These are phyloP conservation scores for Phytophthora brassicae DNA, from an alignment of 352 stramenopile species.

Conservation along the genomic window DNA sequence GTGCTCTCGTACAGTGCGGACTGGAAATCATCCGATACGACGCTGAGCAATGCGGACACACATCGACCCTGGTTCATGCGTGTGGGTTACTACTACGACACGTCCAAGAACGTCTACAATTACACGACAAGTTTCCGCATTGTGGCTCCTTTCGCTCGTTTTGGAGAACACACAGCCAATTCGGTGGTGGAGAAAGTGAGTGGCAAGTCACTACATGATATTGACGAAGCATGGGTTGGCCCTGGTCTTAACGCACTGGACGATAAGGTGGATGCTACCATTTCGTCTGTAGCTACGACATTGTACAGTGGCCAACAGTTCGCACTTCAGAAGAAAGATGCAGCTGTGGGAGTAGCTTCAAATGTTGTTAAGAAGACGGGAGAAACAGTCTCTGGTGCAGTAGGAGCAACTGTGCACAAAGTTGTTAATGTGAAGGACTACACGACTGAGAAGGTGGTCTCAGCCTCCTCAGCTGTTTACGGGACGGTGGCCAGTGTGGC, in stretches of 20 bases:
- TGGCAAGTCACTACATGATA: slow-evolving; percentile 57
- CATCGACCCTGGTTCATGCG: slow-evolving; percentile 56
- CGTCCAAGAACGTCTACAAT: slow-evolving; percentile 68
- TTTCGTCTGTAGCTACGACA: slow-evolving; percentile 52
- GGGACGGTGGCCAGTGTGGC: slow-evolving; percentile 50
- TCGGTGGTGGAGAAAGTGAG: slow-evolving; percentile 56
- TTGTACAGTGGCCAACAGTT: slow-evolving; percentile 64
- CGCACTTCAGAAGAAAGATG: slow-evolving; percentile 71
- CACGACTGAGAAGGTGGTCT: slow-evolving; percentile 46
- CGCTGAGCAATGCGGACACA: slow-evolving; percentile 13
- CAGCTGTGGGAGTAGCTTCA: slow-evolving; percentile 41
- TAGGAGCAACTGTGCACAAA: slow-evolving; percentile 43
- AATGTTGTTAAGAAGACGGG: slow-evolving; percentile 45
- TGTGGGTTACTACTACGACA: slow-evolving; percentile 73
- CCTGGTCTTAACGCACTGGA: slow-evolving; percentile 59
- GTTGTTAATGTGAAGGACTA: slow-evolving; percentile 65
- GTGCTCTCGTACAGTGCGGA: slow-evolving; percentile 33
- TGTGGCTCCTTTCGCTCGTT: slow-evolving; percentile 50
- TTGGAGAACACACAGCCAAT: slow-evolving; percentile 59
- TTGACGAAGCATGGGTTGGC: slow-evolving; percentile 54
- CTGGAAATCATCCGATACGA: slow-evolving; percentile 29
- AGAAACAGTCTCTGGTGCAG: slow-evolving; percentile 41
- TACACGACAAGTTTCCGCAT: slow-evolving; percentile 74
- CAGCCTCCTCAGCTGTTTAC: slow-evolving; percentile 39
- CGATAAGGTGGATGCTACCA: slow-evolving; percentile 63